These are phyloP conservation scores for Vanderwaltozyma verrucispora DNA, from an alignment of 805 yeast species.

Conservation along the genomic window DNA sequence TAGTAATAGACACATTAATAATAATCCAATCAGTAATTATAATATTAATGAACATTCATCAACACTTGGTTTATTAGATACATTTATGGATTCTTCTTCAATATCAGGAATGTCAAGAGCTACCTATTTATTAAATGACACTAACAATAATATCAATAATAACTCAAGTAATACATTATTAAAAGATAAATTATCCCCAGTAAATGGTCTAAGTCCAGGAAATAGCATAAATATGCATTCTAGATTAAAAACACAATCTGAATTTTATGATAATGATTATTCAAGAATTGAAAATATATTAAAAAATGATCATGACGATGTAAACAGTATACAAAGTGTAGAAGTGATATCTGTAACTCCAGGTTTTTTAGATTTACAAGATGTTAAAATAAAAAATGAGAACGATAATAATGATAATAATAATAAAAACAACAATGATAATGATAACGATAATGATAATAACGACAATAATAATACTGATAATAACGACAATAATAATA, in stretches of 20 bases:
- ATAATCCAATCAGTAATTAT: constrained; percentile 7
- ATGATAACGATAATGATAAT: too few relatives aligned
- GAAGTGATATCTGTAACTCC: constrained; percentile 34
- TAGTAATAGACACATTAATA: background rate
- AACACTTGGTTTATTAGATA: constrained; percentile 32
- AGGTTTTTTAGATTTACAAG: constrained; percentile 32
- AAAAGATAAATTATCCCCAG: background rate
- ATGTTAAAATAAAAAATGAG: background rate
- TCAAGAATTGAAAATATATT: background rate
- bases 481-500: background rate
- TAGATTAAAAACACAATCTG: background rate
- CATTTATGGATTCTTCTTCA: constrained; percentile 27
- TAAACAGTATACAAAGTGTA: constrained; percentile 23
- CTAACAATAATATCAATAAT: constrained; percentile 5
- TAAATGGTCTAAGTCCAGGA: background rate
- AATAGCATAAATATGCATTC: background rate
- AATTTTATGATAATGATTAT: constrained; percentile 4
- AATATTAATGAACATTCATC: constrained; percentile 3
- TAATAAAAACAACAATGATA: too few relatives aligned
- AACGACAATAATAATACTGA: too few relatives aligned
- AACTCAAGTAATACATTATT: background rate
- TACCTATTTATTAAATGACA: constrained; percentile 5
- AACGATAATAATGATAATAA: too few relatives aligned
- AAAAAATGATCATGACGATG: constrained; percentile 4
- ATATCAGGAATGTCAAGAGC: constrained; percentile 16